Evolutionary conservation across 768 basidiomycete genomes (phyloP), one percentile per base, ranked within the genome.

Genomic region (Lactarius psammicola): DNA sequence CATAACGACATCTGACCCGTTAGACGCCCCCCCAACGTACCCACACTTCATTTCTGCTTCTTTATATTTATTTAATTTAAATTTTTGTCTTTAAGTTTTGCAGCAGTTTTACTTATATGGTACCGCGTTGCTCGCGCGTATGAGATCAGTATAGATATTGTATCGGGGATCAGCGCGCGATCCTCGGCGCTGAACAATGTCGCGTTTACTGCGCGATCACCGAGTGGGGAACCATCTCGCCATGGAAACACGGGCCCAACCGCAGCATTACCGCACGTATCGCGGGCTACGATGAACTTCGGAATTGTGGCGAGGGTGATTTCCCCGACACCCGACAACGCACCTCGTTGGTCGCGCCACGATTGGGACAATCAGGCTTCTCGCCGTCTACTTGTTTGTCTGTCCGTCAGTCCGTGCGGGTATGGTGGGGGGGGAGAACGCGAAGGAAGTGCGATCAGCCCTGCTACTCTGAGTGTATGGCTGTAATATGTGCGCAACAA

Each of bases 181-280:
- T 67, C 57, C 62, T 59, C 66, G 66, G 66, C 61, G 34, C 15
- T 59, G 66, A 36, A 57, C 66, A 40, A 9, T 42, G 57, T 59
- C 62, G 66, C 66, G 33, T 67, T 63, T 63, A 63, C 60, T 31
- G 65, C 36, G 65, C 56, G 65, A 63, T 66, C 60, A 63, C 61
- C 61, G 65, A 62, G 61, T 23, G 65, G n/a, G 40, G 61, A 44
- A 44, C 57, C 57, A 62, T 59, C 62, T 67, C 62, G 62, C 53
- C 66, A 67, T 67, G 61, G 66, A 63, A 59, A 67, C 61, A 59
- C 57, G 62, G 62, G 33, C 57, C 56, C 56, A 28, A 26, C 66
- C 66, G 62, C 66, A 55, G 61, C 40, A 59, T 54, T 59, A 15
- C 66, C 66, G 57, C 56, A 58, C 62, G 59, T 57, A 33, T 51